Evolutionary conservation across 345 rosid genomes (phyloP).

Genomic region (Xanthoceras sorbifolium): DNA sequence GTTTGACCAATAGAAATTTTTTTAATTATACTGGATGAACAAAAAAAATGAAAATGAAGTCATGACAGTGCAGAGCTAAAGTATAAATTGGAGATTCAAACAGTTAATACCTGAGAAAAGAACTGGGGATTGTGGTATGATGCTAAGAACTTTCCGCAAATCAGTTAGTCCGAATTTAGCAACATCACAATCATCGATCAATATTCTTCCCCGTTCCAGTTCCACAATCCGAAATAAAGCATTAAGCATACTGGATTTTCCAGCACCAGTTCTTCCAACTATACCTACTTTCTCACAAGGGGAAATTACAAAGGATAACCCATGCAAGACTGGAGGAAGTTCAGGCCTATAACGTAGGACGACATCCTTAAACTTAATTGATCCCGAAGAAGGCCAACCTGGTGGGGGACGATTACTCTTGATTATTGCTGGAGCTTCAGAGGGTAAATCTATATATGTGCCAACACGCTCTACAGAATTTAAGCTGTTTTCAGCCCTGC

Average conservation of each 20-base stretch:
- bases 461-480: slow-evolving; percentile 95
- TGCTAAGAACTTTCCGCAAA: slow-evolving; percentile 75
- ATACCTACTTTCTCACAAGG: slow-evolving; percentile 87
- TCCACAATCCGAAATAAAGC: slow-evolving; percentile 90
- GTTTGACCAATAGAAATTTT: not conserved
- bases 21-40: not conserved
- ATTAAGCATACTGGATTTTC: slow-evolving; percentile 94
- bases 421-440: slow-evolving; percentile 77
- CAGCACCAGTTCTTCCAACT: slow-evolving; percentile 98
- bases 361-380: slow-evolving; percentile 76
- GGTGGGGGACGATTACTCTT: slow-evolving; percentile 70
- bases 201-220: slow-evolving; percentile 73
- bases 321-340: slow-evolving; percentile 88
- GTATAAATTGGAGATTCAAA: not conserved
- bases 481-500: slow-evolving; percentile 91
- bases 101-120: slow-evolving; percentile 78
- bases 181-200: slow-evolving; percentile 66
- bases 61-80: not conserved
- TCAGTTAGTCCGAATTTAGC: slow-evolving; percentile 73
- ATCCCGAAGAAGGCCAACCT: slow-evolving; percentile 87
- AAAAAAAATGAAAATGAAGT: not conserved
- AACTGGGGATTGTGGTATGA: slow-evolving; percentile 95
- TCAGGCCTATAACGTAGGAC: slow-evolving; percentile 85
- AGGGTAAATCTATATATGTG: slow-evolving; percentile 76
- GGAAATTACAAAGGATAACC: slow-evolving; percentile 58